phyloP scores from a whole-genome alignment of 495 filamentous ascomycete genomes.

The Aspergillus affinis region DNA sequence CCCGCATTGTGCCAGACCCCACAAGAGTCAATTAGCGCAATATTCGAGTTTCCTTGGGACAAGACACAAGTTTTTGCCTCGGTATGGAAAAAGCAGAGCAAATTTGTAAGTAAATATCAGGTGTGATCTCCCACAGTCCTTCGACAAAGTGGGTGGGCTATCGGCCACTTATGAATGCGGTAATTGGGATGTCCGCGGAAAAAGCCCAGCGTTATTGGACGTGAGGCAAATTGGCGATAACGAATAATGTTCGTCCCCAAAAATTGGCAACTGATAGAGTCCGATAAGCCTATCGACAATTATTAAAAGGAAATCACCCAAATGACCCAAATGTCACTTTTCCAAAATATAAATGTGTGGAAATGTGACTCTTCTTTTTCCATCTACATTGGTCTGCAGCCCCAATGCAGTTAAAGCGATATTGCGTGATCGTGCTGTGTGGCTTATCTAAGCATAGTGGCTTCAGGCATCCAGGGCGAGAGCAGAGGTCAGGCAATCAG shows the following conservation, averaged over 20 bases:
- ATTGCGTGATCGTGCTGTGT: slow-evolving; percentile 23
- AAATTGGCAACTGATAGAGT: slow-evolving; percentile 8
- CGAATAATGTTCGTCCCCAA: slow-evolving; percentile 7
- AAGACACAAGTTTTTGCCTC: background rate
- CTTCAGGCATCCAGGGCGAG: background rate
- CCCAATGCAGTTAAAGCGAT: slow-evolving; percentile 28
- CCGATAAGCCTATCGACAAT: slow-evolving; percentile 23
- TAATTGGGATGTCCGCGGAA: slow-evolving; percentile 18
- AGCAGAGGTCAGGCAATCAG: too few species aligned
- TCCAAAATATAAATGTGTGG: background rate
- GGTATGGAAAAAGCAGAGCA: background rate
- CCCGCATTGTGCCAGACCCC: slow-evolving; percentile 31
- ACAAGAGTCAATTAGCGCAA: background rate
- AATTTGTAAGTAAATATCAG: background rate
- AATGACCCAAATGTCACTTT: background rate
- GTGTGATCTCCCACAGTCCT: slow-evolving; percentile 3
- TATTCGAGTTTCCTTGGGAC: background rate
- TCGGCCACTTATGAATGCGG: slow-evolving; percentile 5
- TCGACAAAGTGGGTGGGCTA: background rate
- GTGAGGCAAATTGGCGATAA: slow-evolving; percentile 24
- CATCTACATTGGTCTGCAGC: slow-evolving; percentile 16
- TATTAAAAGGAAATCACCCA: slow-evolving; percentile 11
- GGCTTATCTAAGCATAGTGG: slow-evolving; percentile 17
- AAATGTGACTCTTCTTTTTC: slow-evolving; percentile 10
- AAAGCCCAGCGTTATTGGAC: slow-evolving; percentile 17